Evolutionary conservation across 176 grass and related monocot species (phyloP), one percentile per base, ranked within the genome.

Genomic region (Carex littledalei): DNA sequence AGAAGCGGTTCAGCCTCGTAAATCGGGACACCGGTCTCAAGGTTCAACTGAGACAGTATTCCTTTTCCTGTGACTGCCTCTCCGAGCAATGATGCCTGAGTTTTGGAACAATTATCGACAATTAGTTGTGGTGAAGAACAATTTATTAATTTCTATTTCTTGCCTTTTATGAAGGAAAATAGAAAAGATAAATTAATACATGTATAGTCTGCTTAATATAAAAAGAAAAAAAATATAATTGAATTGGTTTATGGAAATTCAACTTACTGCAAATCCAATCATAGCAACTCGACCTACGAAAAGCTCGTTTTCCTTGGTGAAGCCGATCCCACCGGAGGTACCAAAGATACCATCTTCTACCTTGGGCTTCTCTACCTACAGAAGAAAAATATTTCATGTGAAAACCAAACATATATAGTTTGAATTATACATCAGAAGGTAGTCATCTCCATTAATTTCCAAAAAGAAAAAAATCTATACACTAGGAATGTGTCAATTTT

Each of bases 221-320:
- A 64, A 15, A 35, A 13, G 52, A 29, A 56, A 37, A 39, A 10
- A 57, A 56, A 45, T 45, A 45, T 45, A 56, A 35, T 57, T 32
- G 21, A 62, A 61, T 85, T 74, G 50, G n/a, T 26, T 5, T 60
- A 66, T 45, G 32, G 1, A 41, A 84, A 78, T 65, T 73, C 3
- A 60, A 95, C 97, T 94, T 72, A 99, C 97, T 16, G 97, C 97
- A 62, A 99, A 99, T 8, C 97, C 97, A 86, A 99, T 87, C 97
- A 99, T 99, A 10, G 97, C 97, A 15, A 99, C 97, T 41, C 97
- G 91, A 50, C 97, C 97, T 20, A 99, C 97, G 57, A 99, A 99
- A 54, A 99, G 91, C 93, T 99, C 97, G 82, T 99, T 99, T 91
- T 99, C 87, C 85, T 99, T 99, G 76, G 97, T 99, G 88, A 99